Conservation (phyloP, 1,284 basidiomycete genomes). For the Pyrrhoderma lamaoense region DNA sequence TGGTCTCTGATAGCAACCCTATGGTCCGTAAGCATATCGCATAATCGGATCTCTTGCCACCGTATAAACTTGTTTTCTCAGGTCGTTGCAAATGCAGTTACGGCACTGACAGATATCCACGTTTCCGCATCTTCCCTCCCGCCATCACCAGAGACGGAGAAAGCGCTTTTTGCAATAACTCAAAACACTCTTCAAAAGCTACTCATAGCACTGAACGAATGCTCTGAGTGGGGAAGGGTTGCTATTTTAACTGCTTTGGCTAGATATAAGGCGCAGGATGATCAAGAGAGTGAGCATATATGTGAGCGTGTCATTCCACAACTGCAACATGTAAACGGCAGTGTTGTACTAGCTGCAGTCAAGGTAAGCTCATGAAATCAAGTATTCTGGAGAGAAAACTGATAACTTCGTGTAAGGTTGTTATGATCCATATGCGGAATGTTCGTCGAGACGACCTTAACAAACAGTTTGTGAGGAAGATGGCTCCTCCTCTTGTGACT, state of each 20-base stretch:
- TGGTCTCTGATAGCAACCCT: constrained; percentile 93
- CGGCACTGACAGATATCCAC: constrained; percentile 93
- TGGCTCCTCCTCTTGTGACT: constrained; percentile 92
- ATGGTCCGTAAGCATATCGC: constrained; percentile 59
- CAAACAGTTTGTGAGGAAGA: constrained; percentile 87
- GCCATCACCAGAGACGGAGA: constrained; percentile 48
- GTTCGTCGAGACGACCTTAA: constrained; percentile 82
- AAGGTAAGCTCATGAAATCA: constrained; percentile 49
- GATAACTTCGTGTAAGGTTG: constrained; percentile 48
- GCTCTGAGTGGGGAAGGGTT: constrained; percentile 97
- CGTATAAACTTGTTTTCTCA: constrained; percentile 25
- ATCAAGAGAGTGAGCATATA: constrained; percentile 96
- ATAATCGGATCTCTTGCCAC: constrained; percentile 5
- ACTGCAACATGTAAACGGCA: constrained; percentile 95
- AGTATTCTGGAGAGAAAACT: neutral
- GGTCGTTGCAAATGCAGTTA: constrained; percentile 95
- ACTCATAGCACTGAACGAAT: constrained; percentile 93
- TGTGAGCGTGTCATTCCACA: constrained; percentile 98
- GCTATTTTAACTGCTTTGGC: constrained; percentile 85
- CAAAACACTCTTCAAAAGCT: constrained; percentile 80
- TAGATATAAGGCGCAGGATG: constrained; percentile 77
- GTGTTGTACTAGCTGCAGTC: constrained; percentile 90
- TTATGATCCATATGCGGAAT: constrained; percentile 92
- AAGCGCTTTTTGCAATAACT: constrained; percentile 79
- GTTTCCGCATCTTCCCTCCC: constrained; percentile 48